These are phyloP conservation scores for Aureobasidium sp. DNA, from an alignment of 2,329 filamentous ascomycete genomes.

Conservation along the genomic window DNA sequence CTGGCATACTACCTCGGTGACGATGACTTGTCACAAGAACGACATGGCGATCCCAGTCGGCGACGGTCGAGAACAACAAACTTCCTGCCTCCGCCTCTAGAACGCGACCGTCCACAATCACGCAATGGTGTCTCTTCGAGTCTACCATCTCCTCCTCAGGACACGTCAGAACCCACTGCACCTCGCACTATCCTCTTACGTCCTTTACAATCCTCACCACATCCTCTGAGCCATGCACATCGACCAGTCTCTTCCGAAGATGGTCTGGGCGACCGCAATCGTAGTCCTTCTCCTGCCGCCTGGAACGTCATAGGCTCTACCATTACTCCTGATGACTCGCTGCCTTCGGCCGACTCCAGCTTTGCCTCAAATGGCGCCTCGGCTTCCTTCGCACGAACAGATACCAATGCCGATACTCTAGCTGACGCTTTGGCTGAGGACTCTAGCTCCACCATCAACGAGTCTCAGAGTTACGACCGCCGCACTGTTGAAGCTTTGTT, in stretches of 20 bases:
- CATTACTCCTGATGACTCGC: conserved; percentile 69
- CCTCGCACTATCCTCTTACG: neutral
- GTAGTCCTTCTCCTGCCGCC: conserved; percentile 54
- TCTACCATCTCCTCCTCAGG: conserved; percentile 6
- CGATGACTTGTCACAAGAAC: neutral
- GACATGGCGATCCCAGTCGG: neutral
- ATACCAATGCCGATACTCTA: conserved; percentile 14
- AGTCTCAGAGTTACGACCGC: neutral
- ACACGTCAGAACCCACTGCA: neutral
- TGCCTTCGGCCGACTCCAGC: conserved; percentile 72
- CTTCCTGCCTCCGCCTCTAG: conserved; percentile 6
- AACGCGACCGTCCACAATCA: conserved; percentile 7
- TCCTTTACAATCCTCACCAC: neutral
- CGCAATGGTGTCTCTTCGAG: neutral
- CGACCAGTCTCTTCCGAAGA: conserved; percentile 4
- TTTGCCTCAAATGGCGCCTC: conserved; percentile 61
- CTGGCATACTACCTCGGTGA: neutral
- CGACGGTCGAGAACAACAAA: neutral
- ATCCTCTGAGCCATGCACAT: neutral
- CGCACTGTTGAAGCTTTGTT: conserved; percentile 1
- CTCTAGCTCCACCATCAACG: neutral
- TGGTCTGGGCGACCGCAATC: conserved; percentile 74
- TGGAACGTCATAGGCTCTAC: conserved; percentile 80
- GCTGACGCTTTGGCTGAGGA: neutral
- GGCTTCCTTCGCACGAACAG: conserved; percentile 32